Base-by-base conservation (phyloP, 2,329 filamentous ascomycete species). In the Colletotrichum destructivum region DNA sequence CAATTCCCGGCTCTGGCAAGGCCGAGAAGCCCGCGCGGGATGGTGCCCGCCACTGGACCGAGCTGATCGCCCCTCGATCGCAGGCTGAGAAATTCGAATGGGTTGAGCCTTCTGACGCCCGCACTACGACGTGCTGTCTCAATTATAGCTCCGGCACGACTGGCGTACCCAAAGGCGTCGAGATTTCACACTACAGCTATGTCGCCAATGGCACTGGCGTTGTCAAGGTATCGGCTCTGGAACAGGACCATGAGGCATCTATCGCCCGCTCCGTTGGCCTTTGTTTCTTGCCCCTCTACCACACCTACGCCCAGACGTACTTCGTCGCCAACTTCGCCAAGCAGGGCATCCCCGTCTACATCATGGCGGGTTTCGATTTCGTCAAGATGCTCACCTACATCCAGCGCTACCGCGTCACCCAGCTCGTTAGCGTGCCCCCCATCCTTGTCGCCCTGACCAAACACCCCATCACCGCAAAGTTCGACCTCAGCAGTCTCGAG, bases 101-200 rank as follows among this genome's bases (percentile, higher is more conserved):
- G 93, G 79, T 87, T 18, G 86, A 91, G 69, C 86, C 85, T 0
- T 79, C 82, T 0, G 83, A 87, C 51, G 82, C 89, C 2, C 85
- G 85, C 69, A 80, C 82, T 31, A 86, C 87, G 6, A 88, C 89
- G 1, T 89, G 92, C 75, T 91, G 90, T 31, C 87, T 97, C 73
- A 96, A 97, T 81, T 97, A 96, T 82, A 93, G 90, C 74, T 92
- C 89, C 40, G 90, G 94, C 13, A 95, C 93, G 1, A 97, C 94
- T 0, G 94, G 94, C 8, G 86, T 94, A 4, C 93, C 94, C 12
- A 97, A 97, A 79, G 94, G 94, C 13, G 94, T 96, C 16, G 90
- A 93, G 81, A 92, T 96, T 74, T 90, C 91, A n/a, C 94, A 97
- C 81, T 84, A 86, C 71, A 93, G 94, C 75, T 93, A 94, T 77